These are phyloP conservation scores for Ambrosia trifida DNA, from an alignment of 129 eudicot species.

Conservation along the genomic window DNA sequence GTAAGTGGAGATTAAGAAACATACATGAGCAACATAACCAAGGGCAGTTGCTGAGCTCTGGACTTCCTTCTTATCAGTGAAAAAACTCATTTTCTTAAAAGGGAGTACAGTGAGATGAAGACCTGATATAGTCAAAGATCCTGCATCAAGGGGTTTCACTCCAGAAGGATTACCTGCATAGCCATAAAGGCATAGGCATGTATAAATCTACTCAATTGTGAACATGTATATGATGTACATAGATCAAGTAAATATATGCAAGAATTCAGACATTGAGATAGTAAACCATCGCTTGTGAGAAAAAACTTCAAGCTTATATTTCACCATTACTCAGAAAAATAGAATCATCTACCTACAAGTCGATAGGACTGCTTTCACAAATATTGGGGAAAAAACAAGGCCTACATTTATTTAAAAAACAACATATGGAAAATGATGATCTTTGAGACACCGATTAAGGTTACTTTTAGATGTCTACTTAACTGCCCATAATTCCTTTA, in stretches of 20 bases:
- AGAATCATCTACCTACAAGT: background rate
- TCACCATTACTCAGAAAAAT: conserved; percentile 4
- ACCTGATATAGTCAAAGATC: conserved; percentile 79
- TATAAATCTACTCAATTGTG: conserved; percentile 1
- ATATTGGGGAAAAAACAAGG: background rate
- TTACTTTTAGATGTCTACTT: background rate
- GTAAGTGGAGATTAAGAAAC: conserved; percentile 34
- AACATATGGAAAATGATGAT: background rate
- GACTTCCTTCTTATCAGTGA: conserved; percentile 94
- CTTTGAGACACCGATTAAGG: background rate
- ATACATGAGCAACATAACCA: conserved; percentile 96
- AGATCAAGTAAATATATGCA: background rate
- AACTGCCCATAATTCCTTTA: conserved; percentile 3
- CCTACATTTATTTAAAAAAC: background rate
- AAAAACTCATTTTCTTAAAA: conserved; percentile 83
- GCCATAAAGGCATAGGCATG: conserved; percentile 24
- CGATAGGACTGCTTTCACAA: conserved; percentile 5
- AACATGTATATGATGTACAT: background rate
- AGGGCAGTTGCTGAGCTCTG: conserved; percentile 95
- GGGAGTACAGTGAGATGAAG: conserved; percentile 79
- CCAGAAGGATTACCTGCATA: conserved; percentile 67
- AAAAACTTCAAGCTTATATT: background rate
- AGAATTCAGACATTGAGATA: conserved; percentile 7
- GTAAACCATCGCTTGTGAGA: background rate
- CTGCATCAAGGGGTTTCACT: conserved; percentile 63